Evolutionary conservation across 192 early-diverging fungal species (phyloP), one percentile per base, ranked within the genome.

Genomic region (Umbelopsis sp.): DNA sequence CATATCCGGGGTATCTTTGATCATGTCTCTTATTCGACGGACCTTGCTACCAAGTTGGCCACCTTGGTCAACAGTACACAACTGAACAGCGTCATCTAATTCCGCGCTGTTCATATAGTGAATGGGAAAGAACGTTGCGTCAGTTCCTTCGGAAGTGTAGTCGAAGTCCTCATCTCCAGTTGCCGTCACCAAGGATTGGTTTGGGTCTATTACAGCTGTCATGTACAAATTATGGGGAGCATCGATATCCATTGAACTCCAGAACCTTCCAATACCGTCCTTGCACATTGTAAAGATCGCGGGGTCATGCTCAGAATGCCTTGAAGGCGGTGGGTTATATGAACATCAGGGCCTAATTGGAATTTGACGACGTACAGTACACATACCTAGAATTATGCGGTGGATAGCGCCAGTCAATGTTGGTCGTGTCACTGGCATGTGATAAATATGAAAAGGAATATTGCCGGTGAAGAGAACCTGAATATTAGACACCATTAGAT

Each of bases 1-100:
- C 38, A 94, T 80, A 71, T 94, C 93, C 0, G 92, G 87, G 29
- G 91, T 92, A 32, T 94, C 93, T 53, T 82, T 84, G 24, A 91
- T 59, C 21, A 89, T 71, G 34, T 91, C 88, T 49, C 78, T 77
- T 41, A 94, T 67, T 62, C 81, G 56, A 17, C 56, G 56, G 12
- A 62, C 56, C 34, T 62, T 62, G 31, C 17, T 62, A 16, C 56
- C 34, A 34, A 32, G 17, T 26, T 62, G 26, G 29, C 31, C 26
- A 14, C 16, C 26, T 29, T 32, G 16, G 29, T 12, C 31, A 20
- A 0, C 26, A 34, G 17, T 26, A 17, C 25, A 62, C 31, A 20
- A 7, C 26, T 70, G 43, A 29, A 84, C 68, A 25, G 87, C 82
- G 69, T 71, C 77, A 20, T 75, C 65, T 32, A 90, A 71, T 65